These are phyloP conservation scores for Macadamia tetraphylla DNA, from an alignment of 164 flowering plant genomes.

Conservation along the genomic window DNA sequence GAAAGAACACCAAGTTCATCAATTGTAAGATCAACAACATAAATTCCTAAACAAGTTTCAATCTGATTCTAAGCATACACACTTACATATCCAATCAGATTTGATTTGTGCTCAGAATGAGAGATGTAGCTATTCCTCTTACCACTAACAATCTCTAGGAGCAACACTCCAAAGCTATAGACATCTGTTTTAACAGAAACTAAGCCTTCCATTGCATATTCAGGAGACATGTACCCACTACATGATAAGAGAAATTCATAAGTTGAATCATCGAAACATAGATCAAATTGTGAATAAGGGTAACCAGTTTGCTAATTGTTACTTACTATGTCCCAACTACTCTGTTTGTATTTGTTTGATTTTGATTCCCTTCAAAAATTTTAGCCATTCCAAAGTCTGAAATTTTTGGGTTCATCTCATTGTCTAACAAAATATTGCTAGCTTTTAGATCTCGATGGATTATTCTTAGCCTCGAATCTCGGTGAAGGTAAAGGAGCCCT, in stretches of 20 bases:
- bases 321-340: conserved; percentile 7
- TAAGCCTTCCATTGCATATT: neutral
- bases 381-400: conserved; percentile 8
- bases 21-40: too few relatives aligned
- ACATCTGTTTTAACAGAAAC: neutral
- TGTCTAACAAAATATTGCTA: conserved; percentile 1
- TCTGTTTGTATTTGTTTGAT: neutral
- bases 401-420: conserved; percentile 6
- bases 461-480: neutral
- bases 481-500: conserved; percentile 6
- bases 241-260: neutral
- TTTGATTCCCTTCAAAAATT: neutral
- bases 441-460: neutral
- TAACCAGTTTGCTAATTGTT: neutral
- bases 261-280: too few relatives aligned
- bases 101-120: conserved; percentile 4
- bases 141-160: neutral
- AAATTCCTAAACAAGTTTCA: too few relatives aligned
- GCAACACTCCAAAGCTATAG: neutral
- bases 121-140: neutral
- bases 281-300: neutral
- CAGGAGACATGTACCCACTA: neutral
- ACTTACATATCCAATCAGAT: conserved; percentile 14
- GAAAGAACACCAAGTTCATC: neutral
- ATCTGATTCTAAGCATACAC: neutral